Percentiles rank a stretch among this genome's conserved stretches.
These are phyloP conservation scores for Trichosporon inkin DNA, from an alignment of 1,284 basidiomycete species.

Conservation along the genomic window DNA sequence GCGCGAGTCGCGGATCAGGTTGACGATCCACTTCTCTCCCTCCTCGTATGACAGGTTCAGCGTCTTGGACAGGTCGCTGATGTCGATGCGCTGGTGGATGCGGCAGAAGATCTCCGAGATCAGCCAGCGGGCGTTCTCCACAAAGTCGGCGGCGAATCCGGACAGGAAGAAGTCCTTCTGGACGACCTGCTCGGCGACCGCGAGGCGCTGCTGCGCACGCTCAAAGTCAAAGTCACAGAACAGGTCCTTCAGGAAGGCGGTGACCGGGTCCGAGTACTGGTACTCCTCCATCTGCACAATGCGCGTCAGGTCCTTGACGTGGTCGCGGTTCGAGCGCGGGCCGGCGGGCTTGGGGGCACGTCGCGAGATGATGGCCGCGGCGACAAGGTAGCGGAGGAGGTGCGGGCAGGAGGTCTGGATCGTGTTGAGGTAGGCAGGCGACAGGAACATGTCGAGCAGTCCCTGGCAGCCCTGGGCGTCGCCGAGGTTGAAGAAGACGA, in stretches of 20 bases:
- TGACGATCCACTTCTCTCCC: constrained; percentile 99
- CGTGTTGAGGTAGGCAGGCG: constrained; percentile 94
- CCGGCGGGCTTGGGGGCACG: constrained; percentile 55
- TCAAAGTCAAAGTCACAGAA: constrained; percentile 91
- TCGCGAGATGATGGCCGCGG: constrained; percentile 86
- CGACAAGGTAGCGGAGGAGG: constrained; percentile 90
- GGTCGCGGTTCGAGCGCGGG: constrained; percentile 60
- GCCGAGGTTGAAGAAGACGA: constrained; percentile 96
- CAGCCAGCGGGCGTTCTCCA: constrained; percentile 92
- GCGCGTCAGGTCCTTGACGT: constrained; percentile 81
- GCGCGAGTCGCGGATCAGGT: constrained; percentile 91
- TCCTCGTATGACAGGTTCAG: constrained; percentile 88
- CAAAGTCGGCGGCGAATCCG: constrained; percentile 84
- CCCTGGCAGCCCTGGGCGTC: constrained; percentile 73
- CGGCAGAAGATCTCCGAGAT: constrained; percentile 96
- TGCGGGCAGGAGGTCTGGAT: constrained; percentile 93
- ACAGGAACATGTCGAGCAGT: constrained; percentile 92
- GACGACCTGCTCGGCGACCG: constrained; percentile 75
- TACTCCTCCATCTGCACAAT: constrained; percentile 90
- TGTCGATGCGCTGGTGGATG: constrained; percentile 94
- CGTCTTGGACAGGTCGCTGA: constrained; percentile 86
- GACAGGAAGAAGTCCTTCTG: constrained; percentile 90
- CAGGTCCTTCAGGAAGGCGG: constrained; percentile 85
- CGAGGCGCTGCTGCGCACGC: constrained; percentile 77
- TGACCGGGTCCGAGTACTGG: constrained; percentile 90